Conservation (phyloP, 1,284 basidiomycete species). For the Rhodotorula sp. region DNA sequence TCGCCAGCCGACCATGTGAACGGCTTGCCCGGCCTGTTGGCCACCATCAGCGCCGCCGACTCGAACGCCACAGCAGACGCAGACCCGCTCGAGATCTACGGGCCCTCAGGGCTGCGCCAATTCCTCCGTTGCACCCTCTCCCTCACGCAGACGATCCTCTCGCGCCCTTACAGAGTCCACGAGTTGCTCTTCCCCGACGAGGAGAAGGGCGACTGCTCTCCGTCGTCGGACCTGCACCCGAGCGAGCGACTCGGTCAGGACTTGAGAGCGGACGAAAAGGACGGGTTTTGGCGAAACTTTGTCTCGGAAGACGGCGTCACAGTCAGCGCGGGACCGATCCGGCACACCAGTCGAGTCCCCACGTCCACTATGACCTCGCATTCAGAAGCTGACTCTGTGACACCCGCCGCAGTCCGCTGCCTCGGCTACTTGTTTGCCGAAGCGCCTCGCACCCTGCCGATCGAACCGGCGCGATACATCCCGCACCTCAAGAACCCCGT, state of each 20-base stretch:
- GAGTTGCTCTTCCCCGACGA: conserved; percentile 67
- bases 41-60: conserved; percentile 43
- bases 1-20: conserved; percentile 52
- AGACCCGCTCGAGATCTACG: conserved; percentile 73
- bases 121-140: conserved; percentile 71
- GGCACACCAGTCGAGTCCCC: conserved; percentile 64
- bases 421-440: conserved; percentile 78
- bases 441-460: conserved; percentile 50
- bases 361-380: background rate
- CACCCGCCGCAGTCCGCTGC: conserved; percentile 62
- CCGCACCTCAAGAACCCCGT: conserved; percentile 24
- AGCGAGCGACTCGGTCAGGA: conserved; percentile 69
- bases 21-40: conserved; percentile 54
- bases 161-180: conserved; percentile 72
- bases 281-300: conserved; percentile 71
- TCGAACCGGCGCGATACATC: conserved; percentile 46
- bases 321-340: conserved; percentile 74
- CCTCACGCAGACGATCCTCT: conserved; percentile 65
- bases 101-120: conserved; percentile 73
- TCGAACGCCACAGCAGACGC: conserved; percentile 39
- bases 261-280: conserved; percentile 57
- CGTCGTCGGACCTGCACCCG: conserved; percentile 57
- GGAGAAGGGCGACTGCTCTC: conserved; percentile 44
- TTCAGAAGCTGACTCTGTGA: background rate
- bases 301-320: conserved; percentile 53